Base-by-base conservation (phyloP, 2,329 filamentous ascomycete genomes). In the Polytolypa hystricis region DNA sequence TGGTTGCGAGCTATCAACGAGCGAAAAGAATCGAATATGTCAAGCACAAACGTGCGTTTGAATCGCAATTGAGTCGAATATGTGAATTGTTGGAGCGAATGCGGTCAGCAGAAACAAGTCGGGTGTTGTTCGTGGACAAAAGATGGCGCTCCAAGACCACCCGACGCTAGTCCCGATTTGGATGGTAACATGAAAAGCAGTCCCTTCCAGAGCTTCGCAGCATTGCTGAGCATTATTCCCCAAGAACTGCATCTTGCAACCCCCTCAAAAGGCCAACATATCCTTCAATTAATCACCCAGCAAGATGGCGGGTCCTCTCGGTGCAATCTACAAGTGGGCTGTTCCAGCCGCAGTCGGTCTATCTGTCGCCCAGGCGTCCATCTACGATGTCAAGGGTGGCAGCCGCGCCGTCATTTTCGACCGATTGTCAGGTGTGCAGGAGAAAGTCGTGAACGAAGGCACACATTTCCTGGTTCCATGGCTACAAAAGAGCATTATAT, bases 391-490 rank as follows among this genome's bases (percentile, higher is more conserved):
- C 58, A 87, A 85, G 61, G 91, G 91, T 58, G 91, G 91, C 52
- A 81, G 81, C 45, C 79, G 91, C 55, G 91, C 91, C 43, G 87
- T 98, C 66, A 98, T 98, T 69, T 98, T 98, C 70, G 93, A 98
- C 70, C 74, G 91, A 47, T 49, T 96, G 50, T 74, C 78, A 34
- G 91, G 91, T 67, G 91, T 98, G 47, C 89, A 93, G 70, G 89
- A 98, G 50, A 67, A 74, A 33, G 91, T 98, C 39, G 70, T 91
- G 54, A 94, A 86, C 62, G 91, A 98, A 68, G 91, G 91, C 56
- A 98, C 91, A 38, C 91, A 98, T 63, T 94, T 98, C 63, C 69
- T 98, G 38, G 65, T 98, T 25, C 91, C 91, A 5, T 98, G 91
- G 91, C 67, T 98, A 59, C 91, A 98, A 66, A 81, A 79, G 64